Base-by-base conservation (phyloP, 768 basidiomycete species). In the Stropharia rugosoannulata region DNA sequence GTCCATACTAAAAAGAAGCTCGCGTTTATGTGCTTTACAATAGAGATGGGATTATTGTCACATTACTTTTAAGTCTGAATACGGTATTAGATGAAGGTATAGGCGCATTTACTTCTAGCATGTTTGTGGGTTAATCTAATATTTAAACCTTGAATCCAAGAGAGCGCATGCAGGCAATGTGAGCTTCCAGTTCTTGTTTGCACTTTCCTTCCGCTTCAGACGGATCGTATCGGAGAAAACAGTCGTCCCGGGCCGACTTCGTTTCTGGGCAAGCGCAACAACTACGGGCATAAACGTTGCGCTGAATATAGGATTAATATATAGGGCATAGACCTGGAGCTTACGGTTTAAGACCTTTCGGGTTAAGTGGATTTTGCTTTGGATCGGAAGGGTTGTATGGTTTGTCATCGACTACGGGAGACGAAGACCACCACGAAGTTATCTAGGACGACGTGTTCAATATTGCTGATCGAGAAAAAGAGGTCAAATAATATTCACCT, bases 251-350 rank as follows among this genome's bases (percentile, higher is more conserved):
- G n/a, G 80, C 81, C 2, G 87, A 82, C 70, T 98, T 98, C 2
- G 95, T 96, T 63, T 93, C 81, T 2, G 94, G 95, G 67, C 96
- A 98, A 41, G 95, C 96, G 66, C 96, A 98, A 64, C 96, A 98
- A 64, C 96, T 98, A 44, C 29, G 27, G 15, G 10, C 18, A 25
- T 40, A 9, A n/a, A n/a, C 9, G 18, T 39, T 38, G 16, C 42
- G n/a, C 8, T 27, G 19, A 25, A 7, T 10, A 32, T 7, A 5
- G 16, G 22, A 32, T 22, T 15, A 1, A 46, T n/a, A 25, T 8
- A 15, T 18, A 25, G 7, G 16, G 5, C 3, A 46, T 8, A 22
- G 22, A 13, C 8, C 6, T 25, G 22, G 8, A 13, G 76, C 93
- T 56, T 69, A 97, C 96, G 96, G 90, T 70, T 98, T 99, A 50